Conservation (phyloP, 1,284 basidiomycete genomes). For the Dichomitus squalens region DNA sequence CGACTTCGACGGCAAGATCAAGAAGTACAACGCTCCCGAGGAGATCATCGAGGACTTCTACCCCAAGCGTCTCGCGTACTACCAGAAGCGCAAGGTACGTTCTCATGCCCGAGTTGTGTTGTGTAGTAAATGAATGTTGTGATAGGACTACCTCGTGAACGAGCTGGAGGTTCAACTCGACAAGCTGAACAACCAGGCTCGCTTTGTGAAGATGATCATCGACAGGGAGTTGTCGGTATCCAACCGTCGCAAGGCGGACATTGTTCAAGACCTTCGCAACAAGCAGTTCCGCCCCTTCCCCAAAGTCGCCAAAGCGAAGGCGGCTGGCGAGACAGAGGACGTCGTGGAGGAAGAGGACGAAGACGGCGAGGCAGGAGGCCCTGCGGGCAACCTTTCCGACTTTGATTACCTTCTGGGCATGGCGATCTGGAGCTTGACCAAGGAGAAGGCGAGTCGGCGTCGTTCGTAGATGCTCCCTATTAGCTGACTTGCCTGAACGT, state of each 20-base stretch:
- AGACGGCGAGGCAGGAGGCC: slow-evolving; percentile 34
- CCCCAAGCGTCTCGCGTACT: slow-evolving; percentile 86
- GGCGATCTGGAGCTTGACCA: slow-evolving; percentile 94
- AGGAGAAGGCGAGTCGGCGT: slow-evolving; percentile 74
- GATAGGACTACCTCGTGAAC: slow-evolving; percentile 82
- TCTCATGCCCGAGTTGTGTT: neutral
- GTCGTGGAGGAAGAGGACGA: slow-evolving; percentile 64
- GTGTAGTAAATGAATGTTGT: neutral
- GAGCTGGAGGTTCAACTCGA: slow-evolving; percentile 87
- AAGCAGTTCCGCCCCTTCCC: slow-evolving; percentile 91
- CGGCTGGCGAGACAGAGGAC: slow-evolving; percentile 71
- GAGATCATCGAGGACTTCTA: slow-evolving; percentile 96
- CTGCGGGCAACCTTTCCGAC: slow-evolving; percentile 53
- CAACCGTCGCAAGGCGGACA: slow-evolving; percentile 90
- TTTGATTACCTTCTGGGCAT: slow-evolving; percentile 96
- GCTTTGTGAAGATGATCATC: slow-evolving; percentile 97
- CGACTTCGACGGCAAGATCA: slow-evolving; percentile 95
- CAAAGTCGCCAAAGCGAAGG: slow-evolving; percentile 71
- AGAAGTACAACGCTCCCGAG: slow-evolving; percentile 89
- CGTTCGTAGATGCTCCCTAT: neutral
- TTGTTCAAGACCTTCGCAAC: slow-evolving; percentile 84
- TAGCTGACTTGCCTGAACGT: neutral
- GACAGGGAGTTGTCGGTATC: slow-evolving; percentile 86
- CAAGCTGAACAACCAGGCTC: slow-evolving; percentile 91
- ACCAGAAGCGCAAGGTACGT: slow-evolving; percentile 91